Base-by-base conservation (phyloP, 2,329 filamentous ascomycete species). In the Hypomyces perniciosus region DNA sequence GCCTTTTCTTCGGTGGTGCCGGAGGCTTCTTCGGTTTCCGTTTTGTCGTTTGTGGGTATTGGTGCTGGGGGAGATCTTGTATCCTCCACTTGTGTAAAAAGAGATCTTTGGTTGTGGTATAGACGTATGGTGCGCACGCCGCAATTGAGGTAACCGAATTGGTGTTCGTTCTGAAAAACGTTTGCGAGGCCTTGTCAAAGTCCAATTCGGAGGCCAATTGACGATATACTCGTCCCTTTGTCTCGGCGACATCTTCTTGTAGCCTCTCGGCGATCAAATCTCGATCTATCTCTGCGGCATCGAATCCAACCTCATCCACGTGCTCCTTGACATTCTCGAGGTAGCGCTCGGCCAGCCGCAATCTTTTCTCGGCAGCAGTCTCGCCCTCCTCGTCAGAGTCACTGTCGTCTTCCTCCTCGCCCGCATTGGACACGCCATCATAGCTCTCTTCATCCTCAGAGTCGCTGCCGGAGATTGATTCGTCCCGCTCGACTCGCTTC, bases 181-280 rank as follows among this genome's bases (percentile, higher is more conserved):
- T 84, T 65, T 87, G 81, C 12, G 78, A 76, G 35, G 87, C 85
- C 33, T 76, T 72, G 46, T 73, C 73, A 65, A 95, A 86, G 55
- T 85, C 81, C 56, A 96, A 76, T 58, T 88, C 80, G 26, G 79
- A 74, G 34, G 88, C 87, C 59, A 99, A 80, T 65, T 83, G 81
- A 46, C 90, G 81, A 72, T 96, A 97, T 45, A 96, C 79, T 60
- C 86, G 86, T 52, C 93, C 93, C 72, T 96, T 96, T 50, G 83
- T 82, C 71, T 96, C 93, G 47, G 93, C 85, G 40, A 93, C 88
- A 66, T 97, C 93, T 70, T 96, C 90, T 68, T 92, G 84, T 61
- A 99, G 74, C 60, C 91, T 78, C 68, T 95, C 88, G 39, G 92
- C 90, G 61, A 99, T 91, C 60, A 96, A 73, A 65, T 99, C 93